Base-by-base conservation (phyloP, 2,329 filamentous ascomycete genomes). In the Paecilomyces formosus region DNA sequence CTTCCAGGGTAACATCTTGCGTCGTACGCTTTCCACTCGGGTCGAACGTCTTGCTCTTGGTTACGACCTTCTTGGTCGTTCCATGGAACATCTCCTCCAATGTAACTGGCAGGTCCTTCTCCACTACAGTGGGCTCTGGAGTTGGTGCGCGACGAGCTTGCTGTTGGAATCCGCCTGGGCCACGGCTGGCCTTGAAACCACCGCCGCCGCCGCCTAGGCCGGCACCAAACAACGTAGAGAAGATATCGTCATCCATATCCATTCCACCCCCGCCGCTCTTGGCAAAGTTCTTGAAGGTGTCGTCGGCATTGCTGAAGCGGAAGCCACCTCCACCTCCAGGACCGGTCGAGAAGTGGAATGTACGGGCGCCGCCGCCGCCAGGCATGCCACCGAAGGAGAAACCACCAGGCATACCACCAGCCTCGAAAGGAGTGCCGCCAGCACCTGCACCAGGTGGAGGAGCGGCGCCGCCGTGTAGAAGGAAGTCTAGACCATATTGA, bases 31-130 rank as follows among this genome's bases (percentile, higher is more conserved):
- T 96, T 59, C 91, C 91, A 21, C 87, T 77, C 45, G 79, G 81
- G 73, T 99, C 94, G 72, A 90, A 97, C 18, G 88, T 92, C 85
- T 97, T 97, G 69, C 93, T 85, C 81, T 96, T 97, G 64, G 97
- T 96, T 79, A 94, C 96, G 83, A 99, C 91, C 82, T 96, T 97
- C 84, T 99, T 99, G 54, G 88, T 91, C 35, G 86, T 85, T 49
- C 94, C 94, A 26, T 83, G 87, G 78, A 85, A 97, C 61, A 97
- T 77, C 69, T 99, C 94, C 74, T 99, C 94, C 33, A 99, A 78
- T 2, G 88, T 85, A 22, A 99, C 79, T 2, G 87, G 85, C 62
- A 99, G 75, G 53, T 89, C 86, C 68, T 90, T 88, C 76, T 97
- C 93, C 11, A 97, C 88, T 0, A 95, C 92, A 0, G 92, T 92